Evolutionary conservation across 1,284 basidiomycete species (phyloP), one percentile per base, ranked within the genome.

Genomic region (Dichomitus squalens): DNA sequence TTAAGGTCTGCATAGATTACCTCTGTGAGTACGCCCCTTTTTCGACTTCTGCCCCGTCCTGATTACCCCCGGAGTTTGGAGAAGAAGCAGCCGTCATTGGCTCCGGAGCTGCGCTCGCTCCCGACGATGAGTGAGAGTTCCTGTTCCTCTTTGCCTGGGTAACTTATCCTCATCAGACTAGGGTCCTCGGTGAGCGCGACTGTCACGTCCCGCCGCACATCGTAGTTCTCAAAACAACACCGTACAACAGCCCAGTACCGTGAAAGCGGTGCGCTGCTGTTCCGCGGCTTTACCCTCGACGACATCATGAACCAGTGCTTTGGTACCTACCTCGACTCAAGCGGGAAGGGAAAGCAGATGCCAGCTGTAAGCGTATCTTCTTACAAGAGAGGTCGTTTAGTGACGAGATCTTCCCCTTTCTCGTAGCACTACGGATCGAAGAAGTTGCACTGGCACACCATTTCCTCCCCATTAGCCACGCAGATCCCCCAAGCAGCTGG

Each of bases 401-500:
- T 43, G 33, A 33, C 16, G 20, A 25, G 38, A 38, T 58, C 31
- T 31, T 35, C 44, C 44, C 58, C 23, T 49, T 12, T n/a, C 27
- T 34, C 29, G 48, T 55, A 92, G 90, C 95, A 98, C 70, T 95
- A 95, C 72, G 92, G 93, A 7, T 94, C 93, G 4, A 81, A 83
- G 1, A 76, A 87, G 56, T 84, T 91, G 62, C 94, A 96, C 71
- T 96, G 96, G 71, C 93, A 96, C 73, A 94, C 92, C 29, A 96
- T 98, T 61, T 96, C 95, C 4, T 95, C 92, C 9, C 92, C 95
- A 0, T 80, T 98, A n/a, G 93, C 91, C 1, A 98, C 95, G 0
- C 95, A 98, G 75, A 95, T 98, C 62, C 96, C 95, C 0, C 95
- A 97, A 74, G 96, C 95, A 7, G 95, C 95, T 0, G 96, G 96